Evolutionary conservation across 306 rosid genomes (phyloP).

Genomic region (Medicago lupulina): DNA sequence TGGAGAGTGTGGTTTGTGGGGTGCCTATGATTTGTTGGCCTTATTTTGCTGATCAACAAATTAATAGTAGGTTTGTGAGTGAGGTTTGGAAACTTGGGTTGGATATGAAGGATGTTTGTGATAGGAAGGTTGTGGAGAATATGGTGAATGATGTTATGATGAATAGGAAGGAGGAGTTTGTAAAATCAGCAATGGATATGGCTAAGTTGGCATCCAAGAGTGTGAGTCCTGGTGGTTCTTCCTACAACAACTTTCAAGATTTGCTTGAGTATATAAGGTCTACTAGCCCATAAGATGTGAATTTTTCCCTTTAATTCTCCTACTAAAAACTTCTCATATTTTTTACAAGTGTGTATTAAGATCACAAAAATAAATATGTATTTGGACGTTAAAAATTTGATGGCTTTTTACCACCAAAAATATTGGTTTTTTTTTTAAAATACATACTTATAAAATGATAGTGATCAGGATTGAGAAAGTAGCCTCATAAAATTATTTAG

Average conservation of each 20-base stretch:
- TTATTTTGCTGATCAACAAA: conserved; percentile 40
- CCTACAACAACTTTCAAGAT: background rate
- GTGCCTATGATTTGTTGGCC: conserved; percentile 55
- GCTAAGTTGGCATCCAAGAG: conserved; percentile 27
- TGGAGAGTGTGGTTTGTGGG: conserved; percentile 48
- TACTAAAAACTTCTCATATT: background rate
- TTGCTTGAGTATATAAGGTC: conserved; percentile 30
- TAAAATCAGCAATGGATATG: background rate
- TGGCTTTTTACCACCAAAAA: too few relatives aligned
- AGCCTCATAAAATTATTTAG: too few relatives aligned
- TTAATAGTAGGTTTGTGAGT: conserved; percentile 52
- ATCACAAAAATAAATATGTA: too few relatives aligned
- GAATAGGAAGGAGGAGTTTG: conserved; percentile 30
- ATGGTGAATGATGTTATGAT: conserved; percentile 44
- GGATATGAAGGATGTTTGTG: conserved; percentile 54
- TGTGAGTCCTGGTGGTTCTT: conserved; percentile 39
- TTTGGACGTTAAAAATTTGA: too few relatives aligned
- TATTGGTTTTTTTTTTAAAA: too few relatives aligned
- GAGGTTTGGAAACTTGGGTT: conserved; percentile 48
- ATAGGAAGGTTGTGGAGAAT: conserved; percentile 41
- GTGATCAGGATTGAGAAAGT: too few relatives aligned
- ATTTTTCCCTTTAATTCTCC: too few relatives aligned
- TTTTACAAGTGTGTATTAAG: too few relatives aligned
- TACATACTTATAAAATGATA: too few relatives aligned
- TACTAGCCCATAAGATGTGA: background rate